Base-by-base conservation (phyloP, 2,329 filamentous ascomycete genomes). In the Aciculosporium take region DNA sequence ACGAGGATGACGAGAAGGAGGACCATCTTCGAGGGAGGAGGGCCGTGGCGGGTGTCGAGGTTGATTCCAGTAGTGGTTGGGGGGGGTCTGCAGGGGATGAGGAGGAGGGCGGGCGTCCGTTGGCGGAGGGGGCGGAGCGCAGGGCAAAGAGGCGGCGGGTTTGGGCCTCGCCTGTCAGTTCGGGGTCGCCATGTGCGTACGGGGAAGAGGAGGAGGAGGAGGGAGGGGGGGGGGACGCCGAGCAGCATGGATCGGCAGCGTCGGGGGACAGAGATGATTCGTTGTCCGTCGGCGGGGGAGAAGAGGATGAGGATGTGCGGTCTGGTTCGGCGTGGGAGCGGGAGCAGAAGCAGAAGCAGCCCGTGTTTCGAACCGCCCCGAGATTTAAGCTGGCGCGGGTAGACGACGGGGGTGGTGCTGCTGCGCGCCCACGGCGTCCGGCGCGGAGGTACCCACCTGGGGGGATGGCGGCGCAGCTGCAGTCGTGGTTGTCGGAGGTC, bases 401-500 rank as follows among this genome's bases (percentile, higher is more conserved):
- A 44, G 2, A 31, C 51, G 7, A 18, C 43, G 10, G 45, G 53
- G 24, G 49, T 52, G 7, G 44, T 56, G 13, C 52, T 56, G 3
- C 43, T 48, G 7, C 62, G 2, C 62, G 61, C 2, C 61, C 61
- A 2, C 61, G 61, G 2, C 61, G 59, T 43, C 56, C 56, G 56
- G 1, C 53, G 59, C 29, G 59, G 61, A 13, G 50, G 40, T 66
- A 64, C 24, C 18, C 64, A 1, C 39, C 57, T 4, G 56, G 58
- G 15, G 64, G 64, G 0, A 49, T 66, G 18, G 63, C 64, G 1
- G 57, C 61, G 2, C 55, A 56, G 34, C 51, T 66, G 6, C 64
- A 66, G 44, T 56, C 57, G 12, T 63, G 61, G 60, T 51, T 66
- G 8, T 63, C 64, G 0, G 61, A 65, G 18, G 54, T 65, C 20